These are phyloP conservation scores for Apostasia ramifera DNA, from an alignment of 106 monocot species.

Conservation along the genomic window DNA sequence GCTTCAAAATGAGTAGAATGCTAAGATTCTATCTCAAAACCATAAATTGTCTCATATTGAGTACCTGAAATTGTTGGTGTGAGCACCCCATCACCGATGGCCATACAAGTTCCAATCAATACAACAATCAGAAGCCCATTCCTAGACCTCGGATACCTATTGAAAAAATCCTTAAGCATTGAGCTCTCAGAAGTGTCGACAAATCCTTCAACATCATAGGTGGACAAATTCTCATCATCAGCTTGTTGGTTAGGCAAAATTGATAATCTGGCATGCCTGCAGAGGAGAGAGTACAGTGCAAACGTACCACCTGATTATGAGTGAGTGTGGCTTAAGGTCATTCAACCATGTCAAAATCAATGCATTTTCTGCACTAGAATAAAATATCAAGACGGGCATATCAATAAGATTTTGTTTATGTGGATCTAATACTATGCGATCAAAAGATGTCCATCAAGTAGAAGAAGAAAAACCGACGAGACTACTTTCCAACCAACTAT, in stretches of 20 bases:
- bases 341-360: neutral
- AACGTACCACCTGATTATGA: conserved; percentile 67
- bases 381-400: neutral
- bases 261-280: conserved; percentile 62
- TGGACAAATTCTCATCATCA: conserved; percentile 59
- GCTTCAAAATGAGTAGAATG: no score
- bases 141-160: conserved; percentile 34
- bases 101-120: conserved; percentile 70
- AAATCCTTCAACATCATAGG: conserved; percentile 32
- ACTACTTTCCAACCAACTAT: neutral
- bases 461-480: neutral
- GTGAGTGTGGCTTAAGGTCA: neutral
- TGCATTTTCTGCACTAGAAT: neutral
- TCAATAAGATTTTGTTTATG: no score
- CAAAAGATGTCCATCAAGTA: neutral
- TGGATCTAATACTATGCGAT: neutral
- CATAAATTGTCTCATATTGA: neutral
- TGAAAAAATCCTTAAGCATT: conserved; percentile 42
- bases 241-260: conserved; percentile 69
- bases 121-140: conserved; percentile 48
- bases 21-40: no score
- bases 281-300: conserved; percentile 75
- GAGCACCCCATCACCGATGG: conserved; percentile 70
- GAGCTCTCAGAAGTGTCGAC: conserved; percentile 34
- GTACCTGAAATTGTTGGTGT: conserved; percentile 84